These are phyloP conservation scores for Tothia fuscella DNA, from an alignment of 2,329 filamentous ascomycete genomes.

Conservation along the genomic window DNA sequence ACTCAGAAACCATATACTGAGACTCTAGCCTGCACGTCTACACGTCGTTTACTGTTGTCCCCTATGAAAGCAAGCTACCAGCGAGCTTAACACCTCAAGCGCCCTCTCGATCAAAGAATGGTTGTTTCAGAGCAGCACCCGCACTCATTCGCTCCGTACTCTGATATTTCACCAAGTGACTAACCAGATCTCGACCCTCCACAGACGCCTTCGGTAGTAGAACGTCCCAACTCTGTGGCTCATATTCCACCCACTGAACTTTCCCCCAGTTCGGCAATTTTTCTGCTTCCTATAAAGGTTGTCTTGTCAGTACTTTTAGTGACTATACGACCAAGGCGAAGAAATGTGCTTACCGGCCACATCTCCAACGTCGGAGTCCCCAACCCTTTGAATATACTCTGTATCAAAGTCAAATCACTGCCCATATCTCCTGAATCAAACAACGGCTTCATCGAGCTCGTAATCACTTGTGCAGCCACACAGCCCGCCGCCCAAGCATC, in stretches of 20 bases:
- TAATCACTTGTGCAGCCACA: slow-evolving; percentile 65
- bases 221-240: slow-evolving; percentile 52
- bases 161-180: slow-evolving; percentile 60
- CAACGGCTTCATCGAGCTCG: slow-evolving; percentile 45
- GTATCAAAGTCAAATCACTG: slow-evolving; percentile 79
- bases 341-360: slow-evolving; percentile 56
- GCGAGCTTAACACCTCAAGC: too few species aligned
- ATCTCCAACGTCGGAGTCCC: slow-evolving; percentile 69
- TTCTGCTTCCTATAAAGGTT: slow-evolving; percentile 49
- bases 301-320: slow-evolving; percentile 12
- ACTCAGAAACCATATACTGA: too few species aligned
- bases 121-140: too few species aligned
- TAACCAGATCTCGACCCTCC: slow-evolving; percentile 53
- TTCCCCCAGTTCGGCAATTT: slow-evolving; percentile 78
- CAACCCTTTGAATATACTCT: slow-evolving; percentile 83
- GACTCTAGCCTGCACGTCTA: too few species aligned
- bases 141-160: slow-evolving; percentile 55
- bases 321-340: not conserved
- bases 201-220: slow-evolving; percentile 52
- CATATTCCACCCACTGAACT: slow-evolving; percentile 66
- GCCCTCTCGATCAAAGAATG: too few species aligned
- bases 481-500: slow-evolving; percentile 87
- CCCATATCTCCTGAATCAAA: slow-evolving; percentile 86
- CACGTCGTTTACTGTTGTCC: too few species aligned
- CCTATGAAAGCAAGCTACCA: too few species aligned